Base-by-base conservation (phyloP, 768 basidiomycete genomes). In the Neoboletus brunneissimus region DNA sequence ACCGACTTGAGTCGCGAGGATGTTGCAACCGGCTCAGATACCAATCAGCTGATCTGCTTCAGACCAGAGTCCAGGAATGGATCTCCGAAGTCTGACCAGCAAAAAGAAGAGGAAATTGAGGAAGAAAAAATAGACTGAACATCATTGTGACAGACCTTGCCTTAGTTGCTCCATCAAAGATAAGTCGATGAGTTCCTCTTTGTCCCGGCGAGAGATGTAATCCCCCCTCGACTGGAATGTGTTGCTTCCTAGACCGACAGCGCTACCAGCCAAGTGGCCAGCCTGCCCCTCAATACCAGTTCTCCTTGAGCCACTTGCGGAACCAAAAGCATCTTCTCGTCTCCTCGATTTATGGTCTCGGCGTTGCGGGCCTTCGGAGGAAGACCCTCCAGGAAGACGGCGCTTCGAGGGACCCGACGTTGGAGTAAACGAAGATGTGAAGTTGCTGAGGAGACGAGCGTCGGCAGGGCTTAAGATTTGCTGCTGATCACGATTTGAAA, bases 131-230 rank as follows among this genome's bases (percentile, higher is more conserved):
- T 57, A 51, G 35, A 40, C 31, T 10, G 16, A 29, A 37, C 7
- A 9, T 16, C 38, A 45, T 34, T 3, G 13, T 44, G 15, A 62
- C 72, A 27, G 54, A 81, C 83, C 82, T 76, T 81, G 83, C 64
- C 83, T 78, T 48, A 85, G 67, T 58, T 73, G 76, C 15, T 85
- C 83, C 31, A 82, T 81, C 22, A 82, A 54, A 50, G 72, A 61
- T 37, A 67, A 60, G 67, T 85, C 83, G 49, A 84, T 71, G 50
- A 84, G 71, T 20, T 84, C 83, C 42, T 82, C 81, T 59, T 82
- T 83, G 51, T 84, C 81, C 54, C 79, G 71, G 65, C 77, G 81
- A n/a, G 68, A 71, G 20, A 71, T 69, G 34, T 70, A 69, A 38
- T 80, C 77, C 40, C 71, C 70, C 48, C 65, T 70, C 29, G 67